A percentile compares a stretch with the other conserved stretches of the same genome.
These are phyloP conservation scores for Ophiostoma angusticollis DNA, from an alignment of 2,329 filamentous ascomycete species.

Conservation along the genomic window DNA sequence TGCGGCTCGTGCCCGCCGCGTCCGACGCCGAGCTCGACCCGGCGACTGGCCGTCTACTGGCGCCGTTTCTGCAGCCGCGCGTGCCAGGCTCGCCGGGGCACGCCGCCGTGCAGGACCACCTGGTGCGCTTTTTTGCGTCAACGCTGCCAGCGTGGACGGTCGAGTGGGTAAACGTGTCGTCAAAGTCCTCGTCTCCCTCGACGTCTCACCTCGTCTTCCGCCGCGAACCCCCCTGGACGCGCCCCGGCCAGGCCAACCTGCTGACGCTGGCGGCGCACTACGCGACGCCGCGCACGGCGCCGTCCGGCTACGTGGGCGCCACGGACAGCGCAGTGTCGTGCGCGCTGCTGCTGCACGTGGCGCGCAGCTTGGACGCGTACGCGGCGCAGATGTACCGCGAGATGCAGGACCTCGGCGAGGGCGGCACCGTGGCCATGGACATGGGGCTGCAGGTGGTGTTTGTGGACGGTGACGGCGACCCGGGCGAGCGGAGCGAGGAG, in stretches of 20 bases:
- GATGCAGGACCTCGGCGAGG: constrained; percentile 46
- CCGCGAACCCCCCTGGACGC: constrained; percentile 65
- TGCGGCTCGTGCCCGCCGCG: constrained; percentile 49
- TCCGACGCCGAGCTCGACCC: constrained; percentile 54
- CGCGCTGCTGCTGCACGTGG: constrained; percentile 70
- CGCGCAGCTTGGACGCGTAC: constrained; percentile 56
- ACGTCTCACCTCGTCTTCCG: constrained; percentile 57
- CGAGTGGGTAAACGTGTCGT: constrained; percentile 64
- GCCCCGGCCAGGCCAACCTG: constrained; percentile 55
- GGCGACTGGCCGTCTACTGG: constrained; percentile 51
- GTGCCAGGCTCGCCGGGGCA: constrained; percentile 64
- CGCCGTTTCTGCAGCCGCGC: constrained; percentile 61
- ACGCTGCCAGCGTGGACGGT: constrained; percentile 59
- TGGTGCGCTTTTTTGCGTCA: constrained; percentile 55
- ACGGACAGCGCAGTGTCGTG: constrained; percentile 76
- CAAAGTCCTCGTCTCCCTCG: constrained; percentile 24
- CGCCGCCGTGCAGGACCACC: constrained; percentile 53
- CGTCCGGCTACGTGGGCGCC: constrained; percentile 68
- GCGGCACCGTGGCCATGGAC: constrained; percentile 45
- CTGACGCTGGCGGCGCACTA: constrained; percentile 76
- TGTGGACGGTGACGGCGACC: constrained; percentile 71
- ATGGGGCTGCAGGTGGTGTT: constrained; percentile 69
- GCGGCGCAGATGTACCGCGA: constrained; percentile 61
- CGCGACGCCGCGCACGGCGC: constrained; percentile 55
- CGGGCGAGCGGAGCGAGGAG: constrained; percentile 21